Conservation (phyloP, 2,329 filamentous ascomycete genomes). For the Alternaria hordeiaustralica region DNA sequence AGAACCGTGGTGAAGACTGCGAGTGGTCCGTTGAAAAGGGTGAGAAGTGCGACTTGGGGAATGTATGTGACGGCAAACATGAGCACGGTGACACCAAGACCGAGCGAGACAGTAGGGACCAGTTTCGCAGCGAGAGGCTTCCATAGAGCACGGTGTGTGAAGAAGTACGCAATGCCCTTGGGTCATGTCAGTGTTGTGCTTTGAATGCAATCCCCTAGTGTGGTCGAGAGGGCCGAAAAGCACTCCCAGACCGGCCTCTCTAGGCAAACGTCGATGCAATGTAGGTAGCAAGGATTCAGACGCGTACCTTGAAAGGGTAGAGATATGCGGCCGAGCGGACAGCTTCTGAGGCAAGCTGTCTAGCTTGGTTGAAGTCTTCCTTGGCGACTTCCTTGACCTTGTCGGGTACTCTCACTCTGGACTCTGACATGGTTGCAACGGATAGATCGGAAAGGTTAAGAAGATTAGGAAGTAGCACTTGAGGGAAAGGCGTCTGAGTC, state of each 20-base stretch:
- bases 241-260: neutral
- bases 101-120: slow-evolving; percentile 70
- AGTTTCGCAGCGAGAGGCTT: slow-evolving; percentile 64
- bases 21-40: slow-evolving; percentile 84
- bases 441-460: slow-evolving; percentile 7
- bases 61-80: slow-evolving; percentile 91
- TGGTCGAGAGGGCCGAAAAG: neutral
- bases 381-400: slow-evolving; percentile 64
- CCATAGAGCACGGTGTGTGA: slow-evolving; percentile 64
- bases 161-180: slow-evolving; percentile 67
- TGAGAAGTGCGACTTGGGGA: slow-evolving; percentile 81
- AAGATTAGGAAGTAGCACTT: slow-evolving; percentile 4
- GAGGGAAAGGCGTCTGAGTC: slow-evolving; percentile 7
- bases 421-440: slow-evolving; percentile 20
- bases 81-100: slow-evolving; percentile 71
- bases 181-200: slow-evolving; percentile 4
- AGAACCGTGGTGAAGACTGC: slow-evolving; percentile 76
- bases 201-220: neutral
- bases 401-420: slow-evolving; percentile 49
- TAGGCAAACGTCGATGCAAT: neutral
- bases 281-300: neutral
- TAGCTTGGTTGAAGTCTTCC: slow-evolving; percentile 75
- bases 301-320: slow-evolving; percentile 76
- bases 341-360: slow-evolving; percentile 69
- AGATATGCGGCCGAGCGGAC: slow-evolving; percentile 79